These are phyloP conservation scores for Aspergillus puulaauensis DNA, from an alignment of 2,329 filamentous ascomycete genomes.

Conservation along the genomic window DNA sequence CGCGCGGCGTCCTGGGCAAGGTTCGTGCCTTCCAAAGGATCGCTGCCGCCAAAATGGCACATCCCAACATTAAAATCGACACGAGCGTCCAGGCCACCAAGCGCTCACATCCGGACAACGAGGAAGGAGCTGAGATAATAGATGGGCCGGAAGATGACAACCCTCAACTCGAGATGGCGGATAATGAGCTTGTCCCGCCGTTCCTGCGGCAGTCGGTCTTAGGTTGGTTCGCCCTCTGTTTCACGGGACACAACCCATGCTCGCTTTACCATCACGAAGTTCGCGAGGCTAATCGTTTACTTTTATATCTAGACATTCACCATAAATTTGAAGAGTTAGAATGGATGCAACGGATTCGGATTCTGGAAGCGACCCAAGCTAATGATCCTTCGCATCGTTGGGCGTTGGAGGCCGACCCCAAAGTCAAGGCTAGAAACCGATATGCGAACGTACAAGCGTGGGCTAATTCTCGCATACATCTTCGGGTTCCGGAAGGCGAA, in stretches of 20 bases:
- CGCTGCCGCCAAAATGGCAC: slow-evolving; percentile 43
- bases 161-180: slow-evolving; percentile 25
- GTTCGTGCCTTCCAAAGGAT: slow-evolving; percentile 41
- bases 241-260: not conserved
- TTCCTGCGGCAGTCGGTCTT: slow-evolving; percentile 39
- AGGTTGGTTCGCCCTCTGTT: slow-evolving; percentile 31
- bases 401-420: slow-evolving; percentile 58
- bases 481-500: slow-evolving; percentile 71
- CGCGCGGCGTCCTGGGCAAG: slow-evolving; percentile 42
- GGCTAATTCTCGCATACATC: slow-evolving; percentile 78
- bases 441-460: slow-evolving; percentile 90
- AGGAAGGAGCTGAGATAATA: slow-evolving; percentile 28
- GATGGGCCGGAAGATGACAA: slow-evolving; percentile 28
- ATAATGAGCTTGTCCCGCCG: slow-evolving; percentile 35
- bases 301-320: slow-evolving; percentile 51
- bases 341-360: slow-evolving; percentile 58
- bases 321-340: slow-evolving; percentile 62
- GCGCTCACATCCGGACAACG: slow-evolving; percentile 37
- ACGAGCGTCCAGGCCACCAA: slow-evolving; percentile 40
- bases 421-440: slow-evolving; percentile 68
- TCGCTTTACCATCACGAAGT: not conserved
- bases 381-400: slow-evolving; percentile 54
- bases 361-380: slow-evolving; percentile 46
- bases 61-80: slow-evolving; percentile 41
- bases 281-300: slow-evolving; percentile 8